Evolutionary conservation across 768 basidiomycete species (phyloP), one percentile per base, ranked within the genome.

Genomic region (Lyophyllum semitale): DNA sequence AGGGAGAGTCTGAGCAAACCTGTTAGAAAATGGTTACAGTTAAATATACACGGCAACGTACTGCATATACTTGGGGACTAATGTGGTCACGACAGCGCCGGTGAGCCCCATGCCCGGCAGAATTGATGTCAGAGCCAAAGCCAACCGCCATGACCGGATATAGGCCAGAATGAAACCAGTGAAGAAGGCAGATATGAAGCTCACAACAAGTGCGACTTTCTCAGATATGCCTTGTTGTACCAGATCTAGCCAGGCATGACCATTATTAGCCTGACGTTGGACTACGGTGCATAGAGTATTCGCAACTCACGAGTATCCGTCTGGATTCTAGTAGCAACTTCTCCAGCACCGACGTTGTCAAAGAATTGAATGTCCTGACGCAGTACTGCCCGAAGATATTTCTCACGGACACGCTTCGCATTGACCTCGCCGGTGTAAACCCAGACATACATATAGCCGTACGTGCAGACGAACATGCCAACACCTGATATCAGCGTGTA

Each of bases 221-320:
- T 98, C 95, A 0, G 88, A 90, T 2, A 90, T 91, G 18, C 93
- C 95, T 70, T 93, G 89, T 64, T 96, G 95, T 2, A 98, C 85
- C 40, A 96, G 71, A 74, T 96, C 89, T 91, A 51, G 9, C 20
- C 52, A n/a, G 35, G 13, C 8, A 9, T 5, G 30, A 17, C n/a
- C n/a, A n/a, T n/a, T 8, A 29, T 50, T 8, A 53, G 50, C n/a
- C n/a, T n/a, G n/a, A n/a, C n/a, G 32, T 49, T 18, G 53, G 25
- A 46, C 8, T 33, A 6, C 46, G 8, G 38, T 40, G 2, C 18
- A n/a, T n/a, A n/a, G n/a, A 8, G 32, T 15, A 9, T 48, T 22
- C 20, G 27, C 48, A 17, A 73, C 84, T 59, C 66, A 89, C 89
- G 91, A 22, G 89, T 91, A 67, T 92, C 89, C 0, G 90, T 91